phyloP scores from a whole-genome alignment of 2,329 filamentous ascomycete species.

The Nemania sp. region DNA sequence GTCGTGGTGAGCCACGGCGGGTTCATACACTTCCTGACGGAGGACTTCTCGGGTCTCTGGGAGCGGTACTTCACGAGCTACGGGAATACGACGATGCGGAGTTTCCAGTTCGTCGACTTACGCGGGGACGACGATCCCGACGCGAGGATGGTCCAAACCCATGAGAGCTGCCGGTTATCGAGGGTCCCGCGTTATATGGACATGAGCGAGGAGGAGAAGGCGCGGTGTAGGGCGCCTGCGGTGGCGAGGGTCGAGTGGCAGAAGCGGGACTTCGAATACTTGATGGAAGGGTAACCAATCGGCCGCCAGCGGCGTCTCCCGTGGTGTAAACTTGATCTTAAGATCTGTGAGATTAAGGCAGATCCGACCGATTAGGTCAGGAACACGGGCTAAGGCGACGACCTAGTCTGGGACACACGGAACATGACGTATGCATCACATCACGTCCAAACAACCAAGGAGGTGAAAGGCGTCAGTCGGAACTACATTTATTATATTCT shows the following conservation, averaged over 20 bases:
- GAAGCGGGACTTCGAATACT: conserved; percentile 11
- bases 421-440: too few relatives aligned
- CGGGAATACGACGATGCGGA: conserved; percentile 71
- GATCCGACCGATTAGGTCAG: too few relatives aligned
- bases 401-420: too few relatives aligned
- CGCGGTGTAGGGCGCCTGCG: conserved; percentile 4
- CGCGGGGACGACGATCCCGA: conserved; percentile 52
- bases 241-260: conserved; percentile 15
- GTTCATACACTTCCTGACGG: conserved; percentile 80
- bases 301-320: background rate
- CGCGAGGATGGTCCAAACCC: conserved; percentile 44
- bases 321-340: background rate
- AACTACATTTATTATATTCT: background rate
- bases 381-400: too few relatives aligned
- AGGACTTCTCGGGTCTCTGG: conserved; percentile 71
- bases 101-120: conserved; percentile 65
- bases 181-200: background rate
- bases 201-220: conserved; percentile 12
- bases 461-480: too few relatives aligned
- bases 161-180: conserved; percentile 4
- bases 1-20: conserved; percentile 80
- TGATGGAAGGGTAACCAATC: background rate
- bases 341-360: too few relatives aligned
- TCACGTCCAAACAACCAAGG: too few relatives aligned
- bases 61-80: conserved; percentile 60